phyloP scores from a whole-genome alignment of 345 rosid species.

The Citrus maxima region DNA sequence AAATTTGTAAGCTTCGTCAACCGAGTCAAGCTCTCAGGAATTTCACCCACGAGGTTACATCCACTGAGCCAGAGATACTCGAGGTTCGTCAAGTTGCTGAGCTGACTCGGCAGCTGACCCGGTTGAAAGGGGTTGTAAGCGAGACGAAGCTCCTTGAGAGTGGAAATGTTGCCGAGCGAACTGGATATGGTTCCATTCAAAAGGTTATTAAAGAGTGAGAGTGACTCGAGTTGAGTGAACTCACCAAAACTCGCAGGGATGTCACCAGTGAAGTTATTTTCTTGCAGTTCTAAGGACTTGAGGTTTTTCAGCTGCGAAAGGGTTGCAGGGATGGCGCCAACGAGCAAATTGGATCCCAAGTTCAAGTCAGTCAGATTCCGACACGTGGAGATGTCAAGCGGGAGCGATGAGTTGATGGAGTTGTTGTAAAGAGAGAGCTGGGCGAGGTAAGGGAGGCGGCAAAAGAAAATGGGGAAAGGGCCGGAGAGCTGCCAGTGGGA shows the following conservation, averaged over 20 bases:
- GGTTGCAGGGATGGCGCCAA: conserved; percentile 55
- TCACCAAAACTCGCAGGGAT: conserved; percentile 53
- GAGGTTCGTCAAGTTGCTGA: conserved; percentile 56
- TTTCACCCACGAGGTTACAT: conserved; percentile 50
- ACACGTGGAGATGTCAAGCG: conserved; percentile 47
- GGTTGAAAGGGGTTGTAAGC: conserved; percentile 62
- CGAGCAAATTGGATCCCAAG: conserved; percentile 41
- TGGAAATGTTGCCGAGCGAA: conserved; percentile 55
- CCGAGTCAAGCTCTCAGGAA: conserved; percentile 42
- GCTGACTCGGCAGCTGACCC: conserved; percentile 41
- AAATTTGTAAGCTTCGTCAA: conserved; percentile 41
- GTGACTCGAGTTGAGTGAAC: conserved; percentile 46
- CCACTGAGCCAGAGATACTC: conserved; percentile 55
- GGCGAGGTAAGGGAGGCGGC: conserved; percentile 60
- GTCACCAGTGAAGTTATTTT: conserved; percentile 60
- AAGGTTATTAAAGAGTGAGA: conserved; percentile 50
- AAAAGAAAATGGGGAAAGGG: conserved; percentile 70
- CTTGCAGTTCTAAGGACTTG: conserved; percentile 30
- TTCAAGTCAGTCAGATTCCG: conserved; percentile 38
- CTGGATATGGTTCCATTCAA: conserved; percentile 52
- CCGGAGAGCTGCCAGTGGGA: conserved; percentile 52
- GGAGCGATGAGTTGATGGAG: conserved; percentile 60
- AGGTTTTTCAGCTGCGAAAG: conserved; percentile 53
- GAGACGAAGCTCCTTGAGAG: conserved; percentile 48
- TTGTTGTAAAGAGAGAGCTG: conserved; percentile 46